These are phyloP conservation scores for Adansonia gregorii DNA, from an alignment of 441 rosid species.

Conservation along the genomic window DNA sequence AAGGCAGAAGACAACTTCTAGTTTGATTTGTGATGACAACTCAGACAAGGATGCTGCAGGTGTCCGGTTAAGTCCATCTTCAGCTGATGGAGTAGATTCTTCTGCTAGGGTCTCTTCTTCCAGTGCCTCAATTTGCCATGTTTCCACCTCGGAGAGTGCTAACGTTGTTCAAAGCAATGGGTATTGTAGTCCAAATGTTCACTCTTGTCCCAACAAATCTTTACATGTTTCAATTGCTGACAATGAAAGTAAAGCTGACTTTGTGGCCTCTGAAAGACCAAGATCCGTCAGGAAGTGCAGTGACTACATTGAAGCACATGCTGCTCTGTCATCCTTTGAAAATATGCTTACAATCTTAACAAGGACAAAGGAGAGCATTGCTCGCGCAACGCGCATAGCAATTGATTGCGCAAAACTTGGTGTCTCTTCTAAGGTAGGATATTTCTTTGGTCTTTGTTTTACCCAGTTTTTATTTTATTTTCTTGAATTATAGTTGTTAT, in stretches of 20 bases:
- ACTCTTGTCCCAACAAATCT: slow-evolving; percentile 44
- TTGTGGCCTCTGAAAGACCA: slow-evolving; percentile 44
- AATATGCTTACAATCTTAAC: slow-evolving; percentile 69
- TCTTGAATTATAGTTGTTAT: background rate
- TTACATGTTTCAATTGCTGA: slow-evolving; percentile 41
- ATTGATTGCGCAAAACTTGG: slow-evolving; percentile 87
- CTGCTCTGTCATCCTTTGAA: slow-evolving; percentile 70
- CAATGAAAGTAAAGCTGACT: slow-evolving; percentile 56
- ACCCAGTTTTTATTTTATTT: background rate
- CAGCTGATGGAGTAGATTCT: slow-evolving; percentile 57
- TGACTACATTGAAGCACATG: slow-evolving; percentile 56
- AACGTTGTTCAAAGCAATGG: slow-evolving; percentile 56
- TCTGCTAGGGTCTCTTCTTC: slow-evolving; percentile 55
- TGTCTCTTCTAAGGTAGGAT: slow-evolving; percentile 68
- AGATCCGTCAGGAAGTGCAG: slow-evolving; percentile 51
- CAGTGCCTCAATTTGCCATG: slow-evolving; percentile 50
- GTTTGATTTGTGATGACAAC: slow-evolving; percentile 45
- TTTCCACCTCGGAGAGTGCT: slow-evolving; percentile 78
- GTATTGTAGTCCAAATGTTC: slow-evolving; percentile 59
- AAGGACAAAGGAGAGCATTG: slow-evolving; percentile 93
- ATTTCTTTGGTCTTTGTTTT: background rate
- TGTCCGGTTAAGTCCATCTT: slow-evolving; percentile 45
- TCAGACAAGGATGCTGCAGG: slow-evolving; percentile 42
- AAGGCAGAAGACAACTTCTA: slow-evolving; percentile 39
- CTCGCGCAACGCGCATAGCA: slow-evolving; percentile 92